A percentile compares a stretch with the other conserved stretches of the same genome.
phyloP scores from a whole-genome alignment of 2,329 filamentous ascomycete genomes.

The Davidsoniella neocaledoniae region DNA sequence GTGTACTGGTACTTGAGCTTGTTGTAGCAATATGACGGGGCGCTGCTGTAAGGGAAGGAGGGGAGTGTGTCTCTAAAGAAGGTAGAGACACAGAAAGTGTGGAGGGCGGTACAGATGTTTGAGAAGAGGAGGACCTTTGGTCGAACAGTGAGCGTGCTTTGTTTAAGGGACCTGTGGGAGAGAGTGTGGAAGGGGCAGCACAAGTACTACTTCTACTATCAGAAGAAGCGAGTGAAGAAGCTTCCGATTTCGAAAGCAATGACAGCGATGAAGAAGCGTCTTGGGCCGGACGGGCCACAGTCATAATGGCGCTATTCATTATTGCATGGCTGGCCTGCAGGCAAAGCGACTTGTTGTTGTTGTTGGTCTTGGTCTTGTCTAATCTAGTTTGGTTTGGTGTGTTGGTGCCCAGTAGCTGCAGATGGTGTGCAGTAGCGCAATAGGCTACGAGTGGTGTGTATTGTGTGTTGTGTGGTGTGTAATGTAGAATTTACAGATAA shows the following conservation, averaged over 20 bases:
- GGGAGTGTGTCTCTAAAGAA: constrained; percentile 16
- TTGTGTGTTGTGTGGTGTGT: neutral
- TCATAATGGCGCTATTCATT: constrained; percentile 8
- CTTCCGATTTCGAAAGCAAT: neutral
- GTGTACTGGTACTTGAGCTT: constrained; percentile 5
- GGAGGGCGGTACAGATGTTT: constrained; percentile 20
- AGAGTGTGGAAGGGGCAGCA: neutral
- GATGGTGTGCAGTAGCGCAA: neutral
- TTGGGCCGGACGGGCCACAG: constrained; percentile 23
- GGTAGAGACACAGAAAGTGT: constrained; percentile 14
- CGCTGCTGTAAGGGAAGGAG: constrained; percentile 13
- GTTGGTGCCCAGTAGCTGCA: no score
- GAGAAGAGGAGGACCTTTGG: constrained; percentile 16
- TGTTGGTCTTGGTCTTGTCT: no score
- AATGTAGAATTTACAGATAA: neutral
- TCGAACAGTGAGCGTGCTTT: no score
- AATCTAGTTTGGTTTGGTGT: no score
- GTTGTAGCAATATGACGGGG: constrained; percentile 8
- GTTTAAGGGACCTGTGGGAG: constrained; percentile 5
- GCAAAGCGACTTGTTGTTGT: no score
- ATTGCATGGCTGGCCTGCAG: constrained; percentile 6
- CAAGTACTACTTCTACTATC: neutral
- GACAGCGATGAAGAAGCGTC: constrained; percentile 13
- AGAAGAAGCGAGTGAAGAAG: neutral
- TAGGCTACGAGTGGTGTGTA: neutral